These are phyloP conservation scores for Hypoxylon intermedium DNA, from an alignment of 495 filamentous ascomycete genomes.

Conservation along the genomic window DNA sequence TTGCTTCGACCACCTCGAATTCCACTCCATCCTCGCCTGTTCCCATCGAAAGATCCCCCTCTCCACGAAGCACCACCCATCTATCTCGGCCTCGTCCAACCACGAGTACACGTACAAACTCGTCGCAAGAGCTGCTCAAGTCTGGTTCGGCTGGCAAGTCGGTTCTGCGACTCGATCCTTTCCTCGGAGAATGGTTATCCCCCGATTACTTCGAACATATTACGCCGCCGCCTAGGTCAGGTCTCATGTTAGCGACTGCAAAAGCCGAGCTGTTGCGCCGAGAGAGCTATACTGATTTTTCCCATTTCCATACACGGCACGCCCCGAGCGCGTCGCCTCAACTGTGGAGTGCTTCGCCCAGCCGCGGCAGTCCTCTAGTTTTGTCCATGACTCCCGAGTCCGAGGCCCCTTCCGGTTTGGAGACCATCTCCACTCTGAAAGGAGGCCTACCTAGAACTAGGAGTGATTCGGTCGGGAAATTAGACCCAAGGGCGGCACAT, in stretches of 20 bases:
- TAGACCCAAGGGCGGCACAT: slow-evolving; percentile 17
- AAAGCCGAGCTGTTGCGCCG: slow-evolving; percentile 82
- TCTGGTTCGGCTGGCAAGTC: slow-evolving; percentile 52
- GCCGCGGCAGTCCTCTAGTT: slow-evolving; percentile 19
- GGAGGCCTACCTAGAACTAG: slow-evolving; percentile 37
- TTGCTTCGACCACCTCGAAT: slow-evolving; percentile 67
- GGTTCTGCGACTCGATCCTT: slow-evolving; percentile 83
- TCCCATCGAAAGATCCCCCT: slow-evolving; percentile 41
- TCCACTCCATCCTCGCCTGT: slow-evolving; percentile 14
- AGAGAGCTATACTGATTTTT: slow-evolving; percentile 65
- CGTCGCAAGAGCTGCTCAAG: slow-evolving; percentile 6
- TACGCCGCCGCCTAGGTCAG: slow-evolving; percentile 83
- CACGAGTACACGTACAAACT: slow-evolving; percentile 19
- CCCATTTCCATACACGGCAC: slow-evolving; percentile 45
- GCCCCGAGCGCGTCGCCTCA: slow-evolving; percentile 41
- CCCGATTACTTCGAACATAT: slow-evolving; percentile 93
- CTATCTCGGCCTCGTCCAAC: slow-evolving; percentile 26
- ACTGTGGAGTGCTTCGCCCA: slow-evolving; percentile 48
- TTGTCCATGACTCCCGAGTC: slow-evolving; percentile 21
- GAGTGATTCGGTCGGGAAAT: slow-evolving; percentile 26
- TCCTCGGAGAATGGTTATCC: slow-evolving; percentile 93
- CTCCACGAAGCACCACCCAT: slow-evolving; percentile 40
- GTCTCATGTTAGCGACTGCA: slow-evolving; percentile 83
- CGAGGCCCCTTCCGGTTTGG: slow-evolving; percentile 26
- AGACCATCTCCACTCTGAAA: slow-evolving; percentile 34